These are phyloP conservation scores for Platanus orientalis DNA, from an alignment of 164 flowering plant genomes.

Conservation along the genomic window DNA sequence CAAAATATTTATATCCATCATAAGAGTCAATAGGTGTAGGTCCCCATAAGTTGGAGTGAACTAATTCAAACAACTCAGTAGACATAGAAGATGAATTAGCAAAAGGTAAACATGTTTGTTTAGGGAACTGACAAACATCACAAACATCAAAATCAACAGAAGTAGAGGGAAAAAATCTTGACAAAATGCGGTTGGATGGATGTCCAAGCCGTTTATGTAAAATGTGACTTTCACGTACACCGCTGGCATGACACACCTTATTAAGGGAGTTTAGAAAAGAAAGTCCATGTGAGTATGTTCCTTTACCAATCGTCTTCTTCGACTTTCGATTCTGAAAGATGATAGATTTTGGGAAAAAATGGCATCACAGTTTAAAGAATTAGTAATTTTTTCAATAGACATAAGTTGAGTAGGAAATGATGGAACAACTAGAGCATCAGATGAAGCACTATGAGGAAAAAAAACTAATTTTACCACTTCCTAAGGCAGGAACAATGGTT, in stretches of 20 bases:
- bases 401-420: background rate
- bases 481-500: background rate
- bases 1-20: conserved; percentile 5
- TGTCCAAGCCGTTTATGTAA: too few relatives aligned
- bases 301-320: background rate
- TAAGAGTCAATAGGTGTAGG: background rate
- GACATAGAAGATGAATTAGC: too few relatives aligned
- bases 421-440: conserved; percentile 1
- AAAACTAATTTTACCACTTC: conserved; percentile 1
- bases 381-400: background rate
- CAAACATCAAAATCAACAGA: too few relatives aligned
- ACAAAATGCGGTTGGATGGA: too few relatives aligned
- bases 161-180: too few relatives aligned
- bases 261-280: background rate
- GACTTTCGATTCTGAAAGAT: background rate
- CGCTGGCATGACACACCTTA: too few relatives aligned
- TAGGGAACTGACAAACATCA: too few relatives aligned
- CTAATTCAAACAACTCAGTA: too few relatives aligned
- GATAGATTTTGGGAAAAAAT: conserved; percentile 2
- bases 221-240: too few relatives aligned
- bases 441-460: background rate
- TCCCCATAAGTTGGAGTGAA: background rate
- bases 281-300: background rate
- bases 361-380: conserved; percentile 8
- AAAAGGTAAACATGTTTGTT: too few relatives aligned